A percentile compares a stretch with the other conserved stretches of the same genome.
Evolutionary conservation across 495 filamentous ascomycete genomes (phyloP).

Genomic region (Glutinoglossum americanum): DNA sequence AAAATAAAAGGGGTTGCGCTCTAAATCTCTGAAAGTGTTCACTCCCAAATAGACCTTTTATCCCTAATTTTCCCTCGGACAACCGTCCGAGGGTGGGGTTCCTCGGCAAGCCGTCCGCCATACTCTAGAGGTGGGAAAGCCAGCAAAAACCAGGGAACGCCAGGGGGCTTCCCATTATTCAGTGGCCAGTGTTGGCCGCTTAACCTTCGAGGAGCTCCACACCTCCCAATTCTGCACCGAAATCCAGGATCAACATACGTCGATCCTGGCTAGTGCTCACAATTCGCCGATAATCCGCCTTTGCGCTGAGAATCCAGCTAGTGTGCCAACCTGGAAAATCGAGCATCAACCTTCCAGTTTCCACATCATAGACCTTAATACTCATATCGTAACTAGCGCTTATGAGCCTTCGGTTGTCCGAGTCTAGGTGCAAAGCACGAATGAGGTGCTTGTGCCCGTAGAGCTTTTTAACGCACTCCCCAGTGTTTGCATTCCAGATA

Average conservation of each 20-base stretch:
- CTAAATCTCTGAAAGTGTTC: too few relatives aligned
- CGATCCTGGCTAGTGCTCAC: constrained; percentile 87
- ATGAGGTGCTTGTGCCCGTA: constrained; percentile 64
- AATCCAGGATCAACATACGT: constrained; percentile 79
- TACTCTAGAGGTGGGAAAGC: too few relatives aligned
- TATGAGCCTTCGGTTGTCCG: constrained; percentile 56
- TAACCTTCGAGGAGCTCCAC: constrained; percentile 1
- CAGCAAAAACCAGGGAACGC: neutral
- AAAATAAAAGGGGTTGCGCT: neutral
- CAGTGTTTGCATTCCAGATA: constrained; percentile 81
- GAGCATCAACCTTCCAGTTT: constrained; percentile 46
- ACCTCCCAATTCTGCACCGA: constrained; percentile 26
- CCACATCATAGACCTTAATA: constrained; percentile 78
- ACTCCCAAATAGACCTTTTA: neutral
- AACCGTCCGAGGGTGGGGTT: too few relatives aligned
- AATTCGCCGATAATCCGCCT: constrained; percentile 82
- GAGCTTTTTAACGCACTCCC: constrained; percentile 56
- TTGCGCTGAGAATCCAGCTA: constrained; percentile 89
- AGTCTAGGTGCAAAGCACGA: constrained; percentile 73
- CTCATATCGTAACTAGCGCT: constrained; percentile 86
- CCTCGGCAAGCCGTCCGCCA: too few relatives aligned
- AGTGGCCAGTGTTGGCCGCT: neutral
- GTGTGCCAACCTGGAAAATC: constrained; percentile 77
- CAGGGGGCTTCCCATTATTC: neutral
- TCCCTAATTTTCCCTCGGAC: too few relatives aligned